Evolutionary conservation across 164 flowering plant genomes (phyloP).

Genomic region (Magnolia officinalis): DNA sequence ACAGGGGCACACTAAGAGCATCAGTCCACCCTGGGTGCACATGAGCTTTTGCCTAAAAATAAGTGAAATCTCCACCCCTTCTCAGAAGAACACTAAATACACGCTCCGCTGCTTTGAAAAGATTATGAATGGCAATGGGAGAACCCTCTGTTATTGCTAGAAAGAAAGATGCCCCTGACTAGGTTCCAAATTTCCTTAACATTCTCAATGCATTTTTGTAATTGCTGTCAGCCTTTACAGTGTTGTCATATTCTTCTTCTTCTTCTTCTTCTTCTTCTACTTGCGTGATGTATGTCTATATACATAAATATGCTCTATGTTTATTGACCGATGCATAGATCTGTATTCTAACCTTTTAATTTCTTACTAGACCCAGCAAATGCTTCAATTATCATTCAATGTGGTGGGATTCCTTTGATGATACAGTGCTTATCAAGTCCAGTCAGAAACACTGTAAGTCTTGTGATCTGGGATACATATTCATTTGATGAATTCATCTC

Average conservation of each 20-base stretch:
- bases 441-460: conserved; percentile 72
- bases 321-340: too few species aligned
- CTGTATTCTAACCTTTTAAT: background rate
- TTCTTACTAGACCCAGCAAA: conserved; percentile 58
- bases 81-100: background rate
- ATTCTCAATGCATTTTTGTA: background rate
- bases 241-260: background rate
- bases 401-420: conserved; percentile 69
- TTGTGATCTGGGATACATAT: background rate
- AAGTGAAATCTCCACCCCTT: background rate
- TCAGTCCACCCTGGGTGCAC: too few species aligned
- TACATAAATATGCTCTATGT: too few species aligned
- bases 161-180: background rate
- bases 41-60: background rate
- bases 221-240: background rate
- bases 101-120: background rate
- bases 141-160: background rate
- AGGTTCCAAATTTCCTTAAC: background rate
- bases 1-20: too few species aligned
- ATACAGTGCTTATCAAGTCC: conserved; percentile 80
- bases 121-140: background rate
- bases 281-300: too few species aligned
- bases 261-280: background rate
- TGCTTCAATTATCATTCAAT: conserved; percentile 47
- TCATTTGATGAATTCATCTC: background rate